Base-by-base conservation (phyloP, 2,329 filamentous ascomycete species). In the Penicillium janthinellum region DNA sequence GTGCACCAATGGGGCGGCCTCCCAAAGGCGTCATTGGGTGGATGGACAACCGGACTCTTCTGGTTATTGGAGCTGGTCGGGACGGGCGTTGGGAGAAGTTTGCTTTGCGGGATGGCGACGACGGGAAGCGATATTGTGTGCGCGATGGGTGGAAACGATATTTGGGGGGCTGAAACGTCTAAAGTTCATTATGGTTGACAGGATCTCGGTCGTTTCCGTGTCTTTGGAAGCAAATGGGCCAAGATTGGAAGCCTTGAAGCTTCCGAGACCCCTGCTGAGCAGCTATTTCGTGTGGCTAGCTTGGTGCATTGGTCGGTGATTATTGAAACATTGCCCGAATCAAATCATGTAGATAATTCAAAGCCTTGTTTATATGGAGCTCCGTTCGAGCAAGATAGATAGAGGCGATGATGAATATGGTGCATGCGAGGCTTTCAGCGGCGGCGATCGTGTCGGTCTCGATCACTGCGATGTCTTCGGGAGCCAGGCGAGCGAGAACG, bases 11-110 rank as follows among this genome's bases (percentile, higher is more conserved):
- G 45, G 81, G 82, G 8, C 76, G 86, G 53, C 88, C 92, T 14
- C 84, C 88, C 11, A 96, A 96, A 73, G 95, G 95, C 0, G 79
- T 95, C 7, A 84, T 97, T 58, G 92, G 92, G 2, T 98, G 96
- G 92, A 83, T 88, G 10, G 83, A 87, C 64, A 90, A 96, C 64
- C 81, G 86, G 22, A 90, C 84, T 15, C 78, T 96, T 11, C 78
- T 93, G 1, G 88, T 96, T 0, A 81, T 96, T 52, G 90, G 92
- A 3, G 90, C 91, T 0, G 92, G 92, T 0, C 83, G 84, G 60
- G 90, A 95, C 72, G 90, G 90, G 15, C 83, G 90, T 53, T 97
- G 93, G 92, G 92, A 97, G 79, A 92, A 90, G 62, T 96, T 96
- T 69, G 81, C 88, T 20, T 80, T 96, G 54, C 83, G 83, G n/a